These are phyloP conservation scores for Botryosphaeria dothidea DNA, from an alignment of 2,329 filamentous ascomycete species.

Conservation along the genomic window DNA sequence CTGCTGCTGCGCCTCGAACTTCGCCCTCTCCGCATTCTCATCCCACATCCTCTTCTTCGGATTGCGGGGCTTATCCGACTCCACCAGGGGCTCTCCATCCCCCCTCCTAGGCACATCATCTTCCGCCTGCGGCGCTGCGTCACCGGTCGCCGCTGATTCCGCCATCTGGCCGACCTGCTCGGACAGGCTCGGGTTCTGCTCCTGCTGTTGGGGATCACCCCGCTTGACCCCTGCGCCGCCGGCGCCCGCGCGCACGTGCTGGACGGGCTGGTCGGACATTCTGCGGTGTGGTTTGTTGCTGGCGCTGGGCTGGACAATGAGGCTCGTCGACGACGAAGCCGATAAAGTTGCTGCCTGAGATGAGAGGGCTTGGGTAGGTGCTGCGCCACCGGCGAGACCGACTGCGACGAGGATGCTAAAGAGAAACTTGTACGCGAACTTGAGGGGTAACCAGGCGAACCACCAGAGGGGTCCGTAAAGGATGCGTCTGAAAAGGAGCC, in stretches of 20 bases:
- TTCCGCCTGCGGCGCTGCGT: not conserved
- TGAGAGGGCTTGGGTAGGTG: not conserved
- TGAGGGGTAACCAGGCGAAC: slow-evolving; percentile 82
- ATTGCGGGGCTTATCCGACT: slow-evolving; percentile 48
- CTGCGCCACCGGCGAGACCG: slow-evolving; percentile 34
- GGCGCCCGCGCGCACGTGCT: slow-evolving; percentile 49
- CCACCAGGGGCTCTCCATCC: slow-evolving; percentile 48
- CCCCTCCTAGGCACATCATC: slow-evolving; percentile 39
- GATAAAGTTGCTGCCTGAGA: slow-evolving; percentile 21
- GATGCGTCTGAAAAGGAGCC: slow-evolving; percentile 82
- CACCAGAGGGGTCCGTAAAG: slow-evolving; percentile 90
- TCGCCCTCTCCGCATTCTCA: slow-evolving; percentile 41
- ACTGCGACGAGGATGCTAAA: slow-evolving; percentile 58
- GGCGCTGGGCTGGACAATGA: slow-evolving; percentile 50
- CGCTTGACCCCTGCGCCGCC: slow-evolving; percentile 48
- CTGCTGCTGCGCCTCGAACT: slow-evolving; percentile 29
- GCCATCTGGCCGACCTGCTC: slow-evolving; percentile 48
- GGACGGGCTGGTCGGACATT: slow-evolving; percentile 30
- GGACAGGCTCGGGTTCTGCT: slow-evolving; percentile 39
- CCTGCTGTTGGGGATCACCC: slow-evolving; percentile 23
- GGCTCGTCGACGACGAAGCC: slow-evolving; percentile 30
- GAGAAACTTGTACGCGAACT: slow-evolving; percentile 60
- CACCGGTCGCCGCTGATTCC: slow-evolving; percentile 26
- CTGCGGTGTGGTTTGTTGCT: slow-evolving; percentile 34
- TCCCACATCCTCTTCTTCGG: slow-evolving; percentile 66